A percentile compares a stretch with the other conserved stretches of the same genome.
These are phyloP conservation scores for Fraxinus baroniana DNA, from an alignment of 305 asterid species.

Conservation along the genomic window DNA sequence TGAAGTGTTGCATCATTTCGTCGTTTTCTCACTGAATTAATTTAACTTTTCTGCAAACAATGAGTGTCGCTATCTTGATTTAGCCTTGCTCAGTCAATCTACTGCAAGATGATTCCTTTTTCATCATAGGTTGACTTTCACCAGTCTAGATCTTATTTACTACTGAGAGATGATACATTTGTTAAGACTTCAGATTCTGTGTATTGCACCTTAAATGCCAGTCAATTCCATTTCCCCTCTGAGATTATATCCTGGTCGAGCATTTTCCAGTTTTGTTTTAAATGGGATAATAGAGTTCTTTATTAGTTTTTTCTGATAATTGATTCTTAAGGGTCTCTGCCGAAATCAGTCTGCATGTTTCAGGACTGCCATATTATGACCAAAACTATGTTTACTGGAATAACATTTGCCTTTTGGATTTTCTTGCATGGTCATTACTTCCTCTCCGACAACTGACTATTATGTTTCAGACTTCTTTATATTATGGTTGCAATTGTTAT, in stretches of 20 bases:
- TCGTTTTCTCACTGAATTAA: neutral
- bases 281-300: neutral
- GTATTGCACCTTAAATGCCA: neutral
- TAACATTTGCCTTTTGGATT: neutral
- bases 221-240: neutral
- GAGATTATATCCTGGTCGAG: neutral
- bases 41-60: conserved; percentile 2
- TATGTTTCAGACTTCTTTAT: neutral
- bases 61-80: too few relatives aligned
- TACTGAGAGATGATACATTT: neutral
- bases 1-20: neutral
- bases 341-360: neutral
- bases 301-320: neutral
- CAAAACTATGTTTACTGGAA: neutral
- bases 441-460: neutral
- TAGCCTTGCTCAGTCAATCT: neutral
- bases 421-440: neutral
- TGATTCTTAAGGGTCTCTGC: neutral
- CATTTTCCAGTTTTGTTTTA: neutral
- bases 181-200: neutral
- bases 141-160: neutral
- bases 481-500: neutral
- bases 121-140: neutral
- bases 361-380: neutral
- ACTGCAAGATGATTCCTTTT: neutral